A percentile compares a stretch with the other conserved stretches of the same genome.
Conservation (phyloP, 495 filamentous ascomycete species). For the Penicillium roqueforti region DNA sequence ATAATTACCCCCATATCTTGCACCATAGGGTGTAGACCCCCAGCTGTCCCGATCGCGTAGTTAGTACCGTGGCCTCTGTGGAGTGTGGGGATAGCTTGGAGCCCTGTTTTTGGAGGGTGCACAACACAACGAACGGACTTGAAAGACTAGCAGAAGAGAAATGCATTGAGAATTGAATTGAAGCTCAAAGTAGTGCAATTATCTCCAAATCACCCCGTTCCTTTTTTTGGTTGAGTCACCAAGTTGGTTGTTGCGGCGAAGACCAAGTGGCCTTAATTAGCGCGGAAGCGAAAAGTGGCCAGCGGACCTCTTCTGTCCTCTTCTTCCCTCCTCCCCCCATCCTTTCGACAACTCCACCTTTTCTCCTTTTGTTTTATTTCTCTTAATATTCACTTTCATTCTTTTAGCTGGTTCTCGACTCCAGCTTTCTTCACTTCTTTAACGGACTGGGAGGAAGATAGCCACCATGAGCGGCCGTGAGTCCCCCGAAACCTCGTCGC, state of each 20-base stretch:
- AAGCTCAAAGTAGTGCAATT: not conserved
- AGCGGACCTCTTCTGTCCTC: slow-evolving; percentile 36
- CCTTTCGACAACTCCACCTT: slow-evolving; percentile 33
- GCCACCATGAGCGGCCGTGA: slow-evolving; percentile 49
- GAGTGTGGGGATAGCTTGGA: slow-evolving; percentile 12
- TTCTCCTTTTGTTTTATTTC: slow-evolving; percentile 36
- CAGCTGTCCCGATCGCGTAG: not conserved
- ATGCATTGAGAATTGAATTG: not conserved
- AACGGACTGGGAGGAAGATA: slow-evolving; percentile 34
- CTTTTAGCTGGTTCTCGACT: slow-evolving; percentile 54
- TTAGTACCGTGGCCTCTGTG: slow-evolving; percentile 13
- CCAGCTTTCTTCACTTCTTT: slow-evolving; percentile 41
- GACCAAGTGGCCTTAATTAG: slow-evolving; percentile 49
- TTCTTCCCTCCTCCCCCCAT: slow-evolving; percentile 35
- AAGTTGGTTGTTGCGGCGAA: slow-evolving; percentile 21
- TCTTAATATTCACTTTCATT: slow-evolving; percentile 39
- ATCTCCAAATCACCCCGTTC: not conserved
- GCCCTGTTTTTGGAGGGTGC: not conserved
- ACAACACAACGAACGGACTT: not conserved
- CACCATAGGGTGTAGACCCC: not conserved
- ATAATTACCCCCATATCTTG: too few relatives aligned
- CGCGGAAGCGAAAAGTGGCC: slow-evolving; percentile 44
- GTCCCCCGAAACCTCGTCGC: slow-evolving; percentile 23
- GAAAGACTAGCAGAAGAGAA: not conserved
- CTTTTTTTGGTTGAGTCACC: slow-evolving; percentile 14